Evolutionary conservation across 1,139 yeast genomes (phyloP).

Genomic region (Eremothecium gossypii): DNA sequence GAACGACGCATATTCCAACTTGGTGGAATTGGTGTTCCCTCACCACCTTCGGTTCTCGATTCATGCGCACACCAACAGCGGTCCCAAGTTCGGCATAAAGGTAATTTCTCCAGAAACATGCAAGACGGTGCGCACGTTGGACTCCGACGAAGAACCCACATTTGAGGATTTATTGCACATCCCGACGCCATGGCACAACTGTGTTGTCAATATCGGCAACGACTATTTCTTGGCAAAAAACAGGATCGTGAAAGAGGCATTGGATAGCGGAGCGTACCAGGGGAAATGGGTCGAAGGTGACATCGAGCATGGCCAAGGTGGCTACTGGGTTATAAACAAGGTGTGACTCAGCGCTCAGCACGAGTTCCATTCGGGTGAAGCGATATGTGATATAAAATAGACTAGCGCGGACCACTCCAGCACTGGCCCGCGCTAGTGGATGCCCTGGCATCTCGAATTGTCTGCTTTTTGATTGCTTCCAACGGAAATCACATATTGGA

Average conservation of each 20-base stretch:
- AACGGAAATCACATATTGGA: slow-evolving; percentile 4
- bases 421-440: no score
- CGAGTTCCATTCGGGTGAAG: neutral
- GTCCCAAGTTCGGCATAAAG: slow-evolving; percentile 51
- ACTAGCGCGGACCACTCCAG: no score
- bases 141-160: slow-evolving; percentile 33
- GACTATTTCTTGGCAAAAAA: slow-evolving; percentile 30
- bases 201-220: slow-evolving; percentile 38
- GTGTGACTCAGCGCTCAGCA: neutral
- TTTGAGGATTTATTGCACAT: slow-evolving; percentile 46
- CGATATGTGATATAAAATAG: neutral
- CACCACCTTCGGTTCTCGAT: slow-evolving; percentile 50
- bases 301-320: slow-evolving; percentile 27
- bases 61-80: slow-evolving; percentile 49
- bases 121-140: slow-evolving; percentile 32
- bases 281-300: slow-evolving; percentile 30
- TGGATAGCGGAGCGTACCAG: slow-evolving; percentile 26
- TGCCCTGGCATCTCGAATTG: neutral
- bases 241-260: slow-evolving; percentile 29
- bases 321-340: slow-evolving; percentile 21
- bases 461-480: neutral
- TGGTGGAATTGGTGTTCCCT: slow-evolving; percentile 52
- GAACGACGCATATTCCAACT: slow-evolving; percentile 55
- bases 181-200: slow-evolving; percentile 62
- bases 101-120: slow-evolving; percentile 40